phyloP scores from a whole-genome alignment of 1,139 yeast species.

The Chernovozyma sophiae-reginae region DNA sequence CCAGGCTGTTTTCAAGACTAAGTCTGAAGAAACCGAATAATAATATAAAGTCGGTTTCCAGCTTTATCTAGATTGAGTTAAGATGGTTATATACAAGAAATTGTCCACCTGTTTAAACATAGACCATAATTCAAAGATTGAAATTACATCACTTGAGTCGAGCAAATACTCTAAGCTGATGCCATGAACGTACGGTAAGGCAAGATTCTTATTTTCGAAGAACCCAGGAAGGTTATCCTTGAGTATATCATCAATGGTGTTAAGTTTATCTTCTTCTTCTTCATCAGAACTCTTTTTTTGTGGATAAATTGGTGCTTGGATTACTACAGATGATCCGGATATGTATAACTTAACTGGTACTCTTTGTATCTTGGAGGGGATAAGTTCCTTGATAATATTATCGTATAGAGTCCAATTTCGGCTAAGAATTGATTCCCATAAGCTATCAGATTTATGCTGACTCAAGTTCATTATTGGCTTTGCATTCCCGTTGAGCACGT shows the following conservation, averaged over 20 bases:
- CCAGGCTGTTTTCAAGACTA: slow-evolving; percentile 74
- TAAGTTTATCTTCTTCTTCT: slow-evolving; percentile 16
- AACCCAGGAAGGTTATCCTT: slow-evolving; percentile 40
- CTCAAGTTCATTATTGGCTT: slow-evolving; percentile 74
- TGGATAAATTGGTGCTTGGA: slow-evolving; percentile 47
- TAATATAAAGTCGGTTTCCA: too few species aligned
- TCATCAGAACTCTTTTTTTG: slow-evolving; percentile 8
- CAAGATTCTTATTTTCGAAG: slow-evolving; percentile 31
- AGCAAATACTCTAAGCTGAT: slow-evolving; percentile 23
- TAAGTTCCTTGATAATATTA: slow-evolving; percentile 24
- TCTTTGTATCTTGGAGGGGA: slow-evolving; percentile 33
- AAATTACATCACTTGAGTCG: not conserved
- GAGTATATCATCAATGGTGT: slow-evolving; percentile 36
- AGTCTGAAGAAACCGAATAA: not conserved
- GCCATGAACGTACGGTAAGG: slow-evolving; percentile 55
- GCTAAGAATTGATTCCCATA: slow-evolving; percentile 53
- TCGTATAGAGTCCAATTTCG: slow-evolving; percentile 26
- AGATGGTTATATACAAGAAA: slow-evolving; percentile 53
- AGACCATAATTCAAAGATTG: slow-evolving; percentile 39
- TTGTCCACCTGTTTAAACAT: slow-evolving; percentile 67
- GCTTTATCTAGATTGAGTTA: not conserved
- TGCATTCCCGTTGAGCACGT: slow-evolving; percentile 66
- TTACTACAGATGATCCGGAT: slow-evolving; percentile 40
- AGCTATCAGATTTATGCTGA: slow-evolving; percentile 48
- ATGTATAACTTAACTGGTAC: slow-evolving; percentile 62